Evolutionary conservation across 257 asterid species (phyloP).

Genomic region (Solanum virginianum): DNA sequence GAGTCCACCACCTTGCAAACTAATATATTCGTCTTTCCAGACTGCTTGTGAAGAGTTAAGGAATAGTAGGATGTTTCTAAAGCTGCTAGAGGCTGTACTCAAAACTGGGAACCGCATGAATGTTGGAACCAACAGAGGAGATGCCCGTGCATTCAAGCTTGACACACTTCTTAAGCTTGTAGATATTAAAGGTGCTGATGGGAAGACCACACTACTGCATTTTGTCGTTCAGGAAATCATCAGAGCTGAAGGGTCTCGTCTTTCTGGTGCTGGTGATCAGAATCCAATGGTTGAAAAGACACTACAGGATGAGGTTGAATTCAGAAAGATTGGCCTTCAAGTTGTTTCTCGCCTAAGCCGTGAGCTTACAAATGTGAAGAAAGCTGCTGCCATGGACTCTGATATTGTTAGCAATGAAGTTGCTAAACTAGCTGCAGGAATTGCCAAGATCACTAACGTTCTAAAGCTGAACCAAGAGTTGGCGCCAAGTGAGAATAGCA

Average conservation of each 20-base stretch:
- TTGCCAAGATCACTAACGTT: conserved; percentile 30
- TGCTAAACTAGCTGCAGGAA: conserved; percentile 33
- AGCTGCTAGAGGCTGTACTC: conserved; percentile 77
- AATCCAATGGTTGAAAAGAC: conserved; percentile 3
- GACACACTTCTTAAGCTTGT: conserved; percentile 78
- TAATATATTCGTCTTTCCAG: conserved; percentile 16
- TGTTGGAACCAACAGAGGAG: conserved; percentile 72
- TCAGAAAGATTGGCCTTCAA: conserved; percentile 50
- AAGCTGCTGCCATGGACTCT: conserved; percentile 69
- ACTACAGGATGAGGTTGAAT: conserved; percentile 46
- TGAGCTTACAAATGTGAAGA: conserved; percentile 69
- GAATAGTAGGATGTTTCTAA: conserved; percentile 70
- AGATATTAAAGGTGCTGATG: conserved; percentile 70
- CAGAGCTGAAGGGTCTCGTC: conserved; percentile 62
- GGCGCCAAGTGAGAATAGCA: conserved; percentile 6
- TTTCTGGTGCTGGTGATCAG: conserved; percentile 23
- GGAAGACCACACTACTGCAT: conserved; percentile 72
- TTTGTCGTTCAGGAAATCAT: conserved; percentile 76
- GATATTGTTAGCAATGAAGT: conserved; percentile 42
- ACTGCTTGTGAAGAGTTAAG: conserved; percentile 66
- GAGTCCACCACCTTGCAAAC: background rate
- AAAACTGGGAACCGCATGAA: conserved; percentile 79
- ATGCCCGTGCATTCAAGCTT: conserved; percentile 73
- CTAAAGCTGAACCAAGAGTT: conserved; percentile 32
- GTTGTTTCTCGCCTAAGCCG: conserved; percentile 58